Evolutionary conservation across 2,329 filamentous ascomycete species (phyloP).

Genomic region (Colletotrichum navitas): DNA sequence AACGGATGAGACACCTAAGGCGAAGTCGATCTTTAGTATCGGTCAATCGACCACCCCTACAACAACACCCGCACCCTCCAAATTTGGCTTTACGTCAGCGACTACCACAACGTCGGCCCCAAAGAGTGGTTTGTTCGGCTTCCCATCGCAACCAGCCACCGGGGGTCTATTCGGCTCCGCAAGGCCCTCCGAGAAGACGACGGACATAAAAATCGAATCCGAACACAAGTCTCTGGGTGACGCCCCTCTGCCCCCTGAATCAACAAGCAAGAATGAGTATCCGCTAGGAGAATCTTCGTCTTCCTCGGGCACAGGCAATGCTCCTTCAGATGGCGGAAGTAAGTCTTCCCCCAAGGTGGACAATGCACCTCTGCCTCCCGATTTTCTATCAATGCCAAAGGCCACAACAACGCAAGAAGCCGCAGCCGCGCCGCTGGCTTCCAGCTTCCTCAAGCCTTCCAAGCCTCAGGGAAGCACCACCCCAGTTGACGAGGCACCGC

Average conservation of each 20-base stretch:
- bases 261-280: constrained; percentile 66
- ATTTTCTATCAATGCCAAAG: constrained; percentile 49
- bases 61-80: constrained; percentile 63
- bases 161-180: constrained; percentile 48
- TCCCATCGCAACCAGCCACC: constrained; percentile 48
- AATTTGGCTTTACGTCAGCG: constrained; percentile 57
- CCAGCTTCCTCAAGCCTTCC: constrained; percentile 48
- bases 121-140: constrained; percentile 52
- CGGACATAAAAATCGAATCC: constrained; percentile 43
- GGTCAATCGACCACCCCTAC: constrained; percentile 61
- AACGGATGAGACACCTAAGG: constrained; percentile 51
- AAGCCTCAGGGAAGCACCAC: constrained; percentile 44
- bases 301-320: constrained; percentile 61
- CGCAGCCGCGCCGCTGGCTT: constrained; percentile 50
- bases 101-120: constrained; percentile 31
- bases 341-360: constrained; percentile 45
- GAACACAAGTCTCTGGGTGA: constrained; percentile 55
- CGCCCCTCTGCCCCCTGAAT: constrained; percentile 66
- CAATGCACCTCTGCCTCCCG: constrained; percentile 51
- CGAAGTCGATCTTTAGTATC: constrained; percentile 47
- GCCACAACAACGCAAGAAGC: constrained; percentile 40
- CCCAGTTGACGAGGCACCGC: constrained; percentile 46
- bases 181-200: constrained; percentile 40
- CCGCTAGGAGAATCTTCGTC: constrained; percentile 64
- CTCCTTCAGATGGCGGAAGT: constrained; percentile 46